phyloP scores from a whole-genome alignment of 352 stramenopile species.

The Pythium oligandrum region DNA sequence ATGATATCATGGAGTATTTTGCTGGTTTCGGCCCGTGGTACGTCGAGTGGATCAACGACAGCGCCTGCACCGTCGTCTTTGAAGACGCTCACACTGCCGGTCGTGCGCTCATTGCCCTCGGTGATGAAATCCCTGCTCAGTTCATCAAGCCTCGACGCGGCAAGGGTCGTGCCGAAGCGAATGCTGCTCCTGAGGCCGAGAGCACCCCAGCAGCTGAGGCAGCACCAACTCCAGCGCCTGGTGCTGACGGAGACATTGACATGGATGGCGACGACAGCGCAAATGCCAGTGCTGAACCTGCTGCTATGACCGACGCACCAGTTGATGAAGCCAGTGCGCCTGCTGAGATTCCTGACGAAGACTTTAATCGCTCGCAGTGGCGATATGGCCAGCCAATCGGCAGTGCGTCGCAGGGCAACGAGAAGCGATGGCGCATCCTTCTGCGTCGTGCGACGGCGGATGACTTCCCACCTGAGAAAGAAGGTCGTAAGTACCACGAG shows the following conservation, averaged over 20 bases:
- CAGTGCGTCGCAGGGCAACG: slow-evolving; percentile 37
- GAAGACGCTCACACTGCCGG: slow-evolving; percentile 66
- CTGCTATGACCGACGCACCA: slow-evolving; percentile 16
- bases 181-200: background rate
- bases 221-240: background rate
- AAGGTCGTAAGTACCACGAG: slow-evolving; percentile 67
- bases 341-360: slow-evolving; percentile 37
- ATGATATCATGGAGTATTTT: slow-evolving; percentile 77
- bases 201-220: background rate
- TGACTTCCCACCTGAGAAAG: slow-evolving; percentile 78
- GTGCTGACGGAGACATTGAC: slow-evolving; percentile 39
- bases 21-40: slow-evolving; percentile 75
- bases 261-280: slow-evolving; percentile 26
- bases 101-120: slow-evolving; percentile 55
- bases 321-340: slow-evolving; percentile 2
- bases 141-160: slow-evolving; percentile 12
- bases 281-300: slow-evolving; percentile 4
- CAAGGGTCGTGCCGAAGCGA: background rate
- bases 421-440: slow-evolving; percentile 70
- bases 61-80: slow-evolving; percentile 79
- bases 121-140: slow-evolving; percentile 44
- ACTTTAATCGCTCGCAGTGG: slow-evolving; percentile 68
- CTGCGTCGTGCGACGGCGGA: slow-evolving; percentile 66
- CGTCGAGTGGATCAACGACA: slow-evolving; percentile 87
- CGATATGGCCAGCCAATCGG: slow-evolving; percentile 44